A percentile compares a stretch with the other conserved stretches of the same genome.
Evolutionary conservation across 257 asterid species (phyloP).

Genomic region (Nicotiana tabacum): DNA sequence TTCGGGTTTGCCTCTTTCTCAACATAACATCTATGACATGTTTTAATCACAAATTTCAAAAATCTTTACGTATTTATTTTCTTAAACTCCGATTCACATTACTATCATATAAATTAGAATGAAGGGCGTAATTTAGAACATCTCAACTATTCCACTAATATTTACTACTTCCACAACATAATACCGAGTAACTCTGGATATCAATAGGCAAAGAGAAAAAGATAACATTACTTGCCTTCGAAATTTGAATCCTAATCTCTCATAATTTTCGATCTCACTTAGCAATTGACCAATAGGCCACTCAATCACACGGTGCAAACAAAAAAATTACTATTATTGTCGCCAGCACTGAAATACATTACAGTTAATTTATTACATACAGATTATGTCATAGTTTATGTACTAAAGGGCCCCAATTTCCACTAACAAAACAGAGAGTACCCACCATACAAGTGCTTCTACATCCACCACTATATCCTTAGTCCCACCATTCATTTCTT

Average conservation of each 20-base stretch:
- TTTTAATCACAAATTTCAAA: too few species aligned
- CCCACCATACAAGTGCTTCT: slow-evolving; percentile 53
- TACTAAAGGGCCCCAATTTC: slow-evolving; percentile 45
- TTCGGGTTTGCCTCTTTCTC: too few species aligned
- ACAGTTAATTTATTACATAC: slow-evolving; percentile 23
- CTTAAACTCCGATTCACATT: too few species aligned
- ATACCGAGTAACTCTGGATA: too few species aligned
- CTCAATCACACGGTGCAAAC: slow-evolving; percentile 9
- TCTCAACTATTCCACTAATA: too few species aligned
- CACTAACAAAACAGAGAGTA: slow-evolving; percentile 39
- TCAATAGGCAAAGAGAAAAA: too few species aligned
- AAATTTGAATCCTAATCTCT: background rate
- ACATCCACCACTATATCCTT: slow-evolving; percentile 38
- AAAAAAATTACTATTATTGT: background rate
- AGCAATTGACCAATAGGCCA: background rate
- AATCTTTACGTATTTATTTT: too few species aligned
- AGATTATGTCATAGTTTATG: slow-evolving; percentile 4
- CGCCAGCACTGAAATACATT: slow-evolving; percentile 22
- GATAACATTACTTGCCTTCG: background rate
- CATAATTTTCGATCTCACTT: background rate
- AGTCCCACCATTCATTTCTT: slow-evolving; percentile 45
- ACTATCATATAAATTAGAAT: too few species aligned
- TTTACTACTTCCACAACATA: too few species aligned
- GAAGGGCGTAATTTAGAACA: too few species aligned
- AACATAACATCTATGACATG: too few species aligned